Evolutionary conservation across 2,329 filamentous ascomycete genomes (phyloP).

Genomic region (Epichloe uncinata): DNA sequence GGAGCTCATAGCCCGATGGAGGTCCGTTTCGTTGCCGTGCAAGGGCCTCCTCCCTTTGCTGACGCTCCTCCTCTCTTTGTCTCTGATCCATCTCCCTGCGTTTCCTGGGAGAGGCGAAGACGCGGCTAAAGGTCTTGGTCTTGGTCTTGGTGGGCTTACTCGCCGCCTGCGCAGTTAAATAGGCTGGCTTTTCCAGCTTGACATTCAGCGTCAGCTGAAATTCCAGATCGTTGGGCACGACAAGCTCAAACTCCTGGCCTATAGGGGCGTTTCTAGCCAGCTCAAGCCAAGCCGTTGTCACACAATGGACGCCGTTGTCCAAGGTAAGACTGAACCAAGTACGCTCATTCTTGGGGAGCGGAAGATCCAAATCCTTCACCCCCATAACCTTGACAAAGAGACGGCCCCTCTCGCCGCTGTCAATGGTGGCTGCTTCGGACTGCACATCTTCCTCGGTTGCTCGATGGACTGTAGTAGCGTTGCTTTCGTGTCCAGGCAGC

Average conservation of each 20-base stretch:
- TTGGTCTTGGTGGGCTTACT: constrained; percentile 54
- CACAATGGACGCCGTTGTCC: constrained; percentile 96
- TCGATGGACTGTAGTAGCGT: constrained; percentile 50
- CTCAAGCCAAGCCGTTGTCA: constrained; percentile 92
- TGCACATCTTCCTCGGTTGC: constrained; percentile 55
- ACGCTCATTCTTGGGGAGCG: constrained; percentile 78
- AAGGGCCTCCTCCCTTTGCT: constrained; percentile 52
- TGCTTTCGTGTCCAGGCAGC: constrained; percentile 77
- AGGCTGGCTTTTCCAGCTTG: constrained; percentile 72
- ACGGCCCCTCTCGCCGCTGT: constrained; percentile 75
- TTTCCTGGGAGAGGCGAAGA: constrained; percentile 92
- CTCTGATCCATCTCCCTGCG: constrained; percentile 85
- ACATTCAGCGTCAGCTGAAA: constrained; percentile 96
- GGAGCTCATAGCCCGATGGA: constrained; percentile 70
- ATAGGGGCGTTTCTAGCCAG: constrained; percentile 85
- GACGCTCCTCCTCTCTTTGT: constrained; percentile 64
- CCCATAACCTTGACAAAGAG: constrained; percentile 98
- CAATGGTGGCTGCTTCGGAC: constrained; percentile 47
- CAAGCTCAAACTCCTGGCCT: constrained; percentile 94
- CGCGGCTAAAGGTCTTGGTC: constrained; percentile 77
- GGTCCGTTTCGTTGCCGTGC: constrained; percentile 48
- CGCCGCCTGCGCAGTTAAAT: constrained; percentile 39
- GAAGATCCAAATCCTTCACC: constrained; percentile 88
- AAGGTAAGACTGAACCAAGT: constrained; percentile 92
- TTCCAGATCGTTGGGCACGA: constrained; percentile 94